Evolutionary conservation across 768 basidiomycete species (phyloP), one percentile per base, ranked within the genome.

Genomic region (Suillus variegatus): DNA sequence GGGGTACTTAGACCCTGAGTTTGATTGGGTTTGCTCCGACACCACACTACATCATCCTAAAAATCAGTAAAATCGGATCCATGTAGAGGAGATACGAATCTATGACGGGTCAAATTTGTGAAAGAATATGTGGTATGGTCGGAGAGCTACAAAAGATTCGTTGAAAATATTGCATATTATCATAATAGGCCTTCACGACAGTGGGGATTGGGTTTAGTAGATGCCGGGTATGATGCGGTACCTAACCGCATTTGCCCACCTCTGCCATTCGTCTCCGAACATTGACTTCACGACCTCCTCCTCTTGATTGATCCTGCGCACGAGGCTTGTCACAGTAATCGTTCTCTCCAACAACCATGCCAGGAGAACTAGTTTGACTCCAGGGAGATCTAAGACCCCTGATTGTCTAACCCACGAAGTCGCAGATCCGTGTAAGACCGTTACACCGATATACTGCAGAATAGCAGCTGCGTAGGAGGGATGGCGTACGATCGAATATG

Each of bases 191-290:
- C 18, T 20, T n/a, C 6, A 35, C 18, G 25, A 52, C 32, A 32
- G 32, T 20, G 20, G 54, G 20, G 35, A 36, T 3, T n/a, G 54
- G 5, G 35, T 16, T 65, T 64, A 80, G 63, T 69, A 79, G 7
- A 79, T 46, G 16, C 73, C 69, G 1, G 80, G 80, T 16, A 81
- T 66, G n/a, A 81, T 64, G 43, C 65, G 70, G 60, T 74, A 78
- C 16, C 72, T 72, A 10, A 78, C 77, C 16, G 61, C 65, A 2
- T 47, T 64, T 6, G 73, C 76, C 74, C 76, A 81, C 3, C 61
- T 56, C 6, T 75, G 73, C 79, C 79, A 80, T 35, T 74, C 76
- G 36, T 71, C 52, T 12, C 75, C 77, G 62, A 80, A 81, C 35
- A 70, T 67, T 12, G 67, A 65, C 40, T 67, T 67, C 61, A 81